Evolutionary conservation across 78 protist genomes (phyloP).

Genomic region (Neovahlkampfia damariscottae): DNA sequence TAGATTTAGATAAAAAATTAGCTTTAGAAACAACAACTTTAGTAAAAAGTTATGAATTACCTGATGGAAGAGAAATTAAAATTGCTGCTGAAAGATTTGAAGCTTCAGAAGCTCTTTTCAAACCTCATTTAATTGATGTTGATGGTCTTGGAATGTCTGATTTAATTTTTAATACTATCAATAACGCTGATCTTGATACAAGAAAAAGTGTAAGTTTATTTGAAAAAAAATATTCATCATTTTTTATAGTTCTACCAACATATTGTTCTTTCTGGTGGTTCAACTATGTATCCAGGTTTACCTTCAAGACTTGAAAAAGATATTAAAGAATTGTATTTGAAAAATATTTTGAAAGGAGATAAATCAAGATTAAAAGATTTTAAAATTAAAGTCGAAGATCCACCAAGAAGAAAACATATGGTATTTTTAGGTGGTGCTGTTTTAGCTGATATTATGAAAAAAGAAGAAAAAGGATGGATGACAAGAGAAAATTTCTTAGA

Average conservation of each 20-base stretch:
- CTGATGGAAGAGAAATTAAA: constrained; percentile 88
- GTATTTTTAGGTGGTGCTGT: constrained; percentile 98
- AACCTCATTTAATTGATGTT: constrained; percentile 81
- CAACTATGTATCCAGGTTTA: constrained; percentile 67
- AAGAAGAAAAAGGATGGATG: constrained; percentile 71
- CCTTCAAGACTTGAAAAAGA: constrained; percentile 88
- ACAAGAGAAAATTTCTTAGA: constrained; percentile 76
- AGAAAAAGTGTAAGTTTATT: too few species aligned
- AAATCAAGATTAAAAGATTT: constrained; percentile 41
- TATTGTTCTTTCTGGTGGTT: constrained; percentile 87
- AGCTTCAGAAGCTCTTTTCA: constrained; percentile 97
- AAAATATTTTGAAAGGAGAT: constrained; percentile 71
- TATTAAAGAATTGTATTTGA: constrained; percentile 71
- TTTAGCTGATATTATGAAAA: constrained; percentile 93
- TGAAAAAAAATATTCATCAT: too few species aligned
- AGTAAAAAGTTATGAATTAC: constrained; percentile 66
- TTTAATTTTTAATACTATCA: constrained; percentile 74
- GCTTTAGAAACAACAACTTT: constrained; percentile 94
- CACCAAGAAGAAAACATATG: constrained; percentile 98
- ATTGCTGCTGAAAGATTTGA: constrained; percentile 91
- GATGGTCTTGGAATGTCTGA: constrained; percentile 86
- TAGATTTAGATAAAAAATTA: constrained; percentile 68
- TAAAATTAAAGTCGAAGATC: constrained; percentile 88
- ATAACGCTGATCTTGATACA: constrained; percentile 81
- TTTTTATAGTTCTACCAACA: constrained; percentile 89